Evolutionary conservation across 805 yeast species (phyloP), one percentile per base, ranked within the genome.

Genomic region (Cyberlindnera americana): DNA sequence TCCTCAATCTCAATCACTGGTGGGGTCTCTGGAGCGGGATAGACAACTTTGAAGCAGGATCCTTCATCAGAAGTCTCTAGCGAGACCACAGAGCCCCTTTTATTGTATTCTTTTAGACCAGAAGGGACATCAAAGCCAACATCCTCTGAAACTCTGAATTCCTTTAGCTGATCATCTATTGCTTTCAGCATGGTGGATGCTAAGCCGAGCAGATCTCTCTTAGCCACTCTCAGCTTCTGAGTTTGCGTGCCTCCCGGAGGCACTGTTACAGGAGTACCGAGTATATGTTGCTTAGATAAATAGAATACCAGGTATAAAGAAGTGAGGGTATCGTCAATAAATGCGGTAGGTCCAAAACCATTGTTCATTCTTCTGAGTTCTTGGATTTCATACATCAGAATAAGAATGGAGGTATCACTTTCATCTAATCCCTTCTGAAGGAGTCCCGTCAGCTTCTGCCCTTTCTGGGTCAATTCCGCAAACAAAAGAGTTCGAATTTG

Each of bases 281-380:
- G 23, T 3, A 13, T 14, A 13, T 37, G 28, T 7, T 42, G 16
- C 24, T 44, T 35, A 9, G 42, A 29, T 22, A 43, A 34, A 38
- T 66, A 82, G 8, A 83, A 54, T 38, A 65, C 67, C 53, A 86
- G 60, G 51, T 70, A 87, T 0, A 83, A 56, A 7, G 81, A 72
- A 25, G 80, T 78, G 44, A 76, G 76, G 0, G 86, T 74, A 46
- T 86, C 93, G 58, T 86, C 95, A 39, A 84, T 74, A 26, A 73
- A 59, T 0, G 87, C 77, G 0, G 93, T 83, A 3, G 93, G 78
- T 0, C 89, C 91, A 57, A 81, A 81, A 0, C 95, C 95, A 56
- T 82, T 84, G 44, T 88, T 86, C 62, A 83, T 70, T 43, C 82
- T 73, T 46, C 86, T 70, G 51, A 84, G 68, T 35, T 82, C 90